Evolutionary conservation across 257 asterid species (phyloP).

Genomic region (Penstemon barbatus): DNA sequence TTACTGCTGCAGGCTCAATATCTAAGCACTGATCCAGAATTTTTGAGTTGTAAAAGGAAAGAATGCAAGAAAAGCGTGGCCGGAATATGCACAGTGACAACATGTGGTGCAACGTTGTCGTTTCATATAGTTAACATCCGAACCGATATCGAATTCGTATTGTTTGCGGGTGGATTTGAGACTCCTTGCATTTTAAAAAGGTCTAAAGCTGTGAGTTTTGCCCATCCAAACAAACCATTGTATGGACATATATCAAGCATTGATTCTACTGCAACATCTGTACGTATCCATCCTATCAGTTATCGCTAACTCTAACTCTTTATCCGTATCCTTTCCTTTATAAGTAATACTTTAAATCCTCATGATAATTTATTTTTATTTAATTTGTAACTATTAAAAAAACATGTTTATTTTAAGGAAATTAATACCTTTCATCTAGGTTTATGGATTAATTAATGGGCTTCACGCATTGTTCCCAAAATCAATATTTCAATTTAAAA

Average conservation of each 20-base stretch:
- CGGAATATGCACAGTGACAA: constrained; percentile 43
- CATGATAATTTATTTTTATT: too few relatives aligned
- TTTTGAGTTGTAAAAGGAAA: constrained; percentile 50
- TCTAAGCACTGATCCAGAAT: constrained; percentile 62
- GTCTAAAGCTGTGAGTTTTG: constrained; percentile 40
- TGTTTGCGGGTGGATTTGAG: constrained; percentile 64
- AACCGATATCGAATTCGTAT: constrained; percentile 68
- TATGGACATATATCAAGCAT: constrained; percentile 62
- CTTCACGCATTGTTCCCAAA: too few relatives aligned
- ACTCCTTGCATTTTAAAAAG: constrained; percentile 60
- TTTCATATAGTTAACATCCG: constrained; percentile 82
- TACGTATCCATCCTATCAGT: constrained; percentile 24
- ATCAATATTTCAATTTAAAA: too few relatives aligned
- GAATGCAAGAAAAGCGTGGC: constrained; percentile 43
- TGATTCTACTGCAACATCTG: constrained; percentile 71
- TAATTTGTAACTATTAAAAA: too few relatives aligned
- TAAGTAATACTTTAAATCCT: too few relatives aligned
- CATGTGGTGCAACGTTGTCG: constrained; percentile 55
- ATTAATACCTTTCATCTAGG: too few relatives aligned
- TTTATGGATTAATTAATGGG: too few relatives aligned
- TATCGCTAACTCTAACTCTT: too few relatives aligned
- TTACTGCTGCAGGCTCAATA: constrained; percentile 63
- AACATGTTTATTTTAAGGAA: too few relatives aligned
- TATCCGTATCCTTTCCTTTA: too few relatives aligned
- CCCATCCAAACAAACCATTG: constrained; percentile 66